Evolutionary conservation across 306 rosid species (phyloP).

Genomic region (Prunus kanzakura): DNA sequence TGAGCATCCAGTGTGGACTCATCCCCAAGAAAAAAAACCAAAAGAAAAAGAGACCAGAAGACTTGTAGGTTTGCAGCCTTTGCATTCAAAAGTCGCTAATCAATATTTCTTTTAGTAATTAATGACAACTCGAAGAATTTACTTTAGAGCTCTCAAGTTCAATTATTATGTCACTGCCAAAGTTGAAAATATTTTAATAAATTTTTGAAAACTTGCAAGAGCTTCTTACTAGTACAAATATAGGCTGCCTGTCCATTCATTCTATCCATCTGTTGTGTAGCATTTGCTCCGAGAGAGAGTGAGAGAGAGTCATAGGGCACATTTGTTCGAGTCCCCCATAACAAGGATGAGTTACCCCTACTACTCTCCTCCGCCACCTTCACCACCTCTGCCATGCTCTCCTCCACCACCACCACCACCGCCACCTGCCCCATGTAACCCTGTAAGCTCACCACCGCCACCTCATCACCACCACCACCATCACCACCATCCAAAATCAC

Average conservation of each 20-base stretch:
- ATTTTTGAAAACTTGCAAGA: neutral
- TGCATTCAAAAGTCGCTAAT: neutral
- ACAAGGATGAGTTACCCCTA: conserved; percentile 29
- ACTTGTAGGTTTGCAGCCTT: neutral
- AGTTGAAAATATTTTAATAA: too few relatives aligned
- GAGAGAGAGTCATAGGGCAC: neutral
- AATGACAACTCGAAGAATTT: neutral
- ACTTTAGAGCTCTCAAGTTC: neutral
- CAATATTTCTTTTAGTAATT: neutral
- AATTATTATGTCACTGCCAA: conserved; percentile 5
- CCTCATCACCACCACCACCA: conserved; percentile 21
- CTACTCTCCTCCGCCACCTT: conserved; percentile 43
- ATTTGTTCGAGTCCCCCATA: neutral
- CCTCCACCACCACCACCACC: conserved; percentile 13
- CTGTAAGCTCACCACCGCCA: conserved; percentile 19
- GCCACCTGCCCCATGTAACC: conserved; percentile 9
- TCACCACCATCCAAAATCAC: conserved; percentile 25
- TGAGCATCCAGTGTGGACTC: too few relatives aligned
- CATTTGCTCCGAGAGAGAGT: neutral
- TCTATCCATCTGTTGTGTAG: neutral
- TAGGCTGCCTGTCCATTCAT: neutral
- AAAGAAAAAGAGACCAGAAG: too few relatives aligned
- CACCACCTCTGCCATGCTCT: conserved; percentile 23
- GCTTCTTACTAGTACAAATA: conserved; percentile 32
- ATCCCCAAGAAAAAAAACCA: too few relatives aligned